Base-by-base conservation (phyloP, 805 yeast genomes). In the Cyberlindnera euphorbiae region DNA sequence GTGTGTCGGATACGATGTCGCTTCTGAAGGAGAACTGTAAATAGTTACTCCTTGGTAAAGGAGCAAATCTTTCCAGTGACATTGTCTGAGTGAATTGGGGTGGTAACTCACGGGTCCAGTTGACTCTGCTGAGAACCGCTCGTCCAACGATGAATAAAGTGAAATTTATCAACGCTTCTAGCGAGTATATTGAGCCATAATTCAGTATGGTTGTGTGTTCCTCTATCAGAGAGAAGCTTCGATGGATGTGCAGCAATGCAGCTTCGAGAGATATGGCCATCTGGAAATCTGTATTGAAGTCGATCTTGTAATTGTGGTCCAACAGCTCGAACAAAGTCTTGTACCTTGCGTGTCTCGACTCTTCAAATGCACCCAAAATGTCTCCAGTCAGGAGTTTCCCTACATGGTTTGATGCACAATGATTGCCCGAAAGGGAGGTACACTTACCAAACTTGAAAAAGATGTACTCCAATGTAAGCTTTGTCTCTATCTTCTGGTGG, bases 31-130 rank as follows among this genome's bases (percentile, higher is more conserved):
- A 25, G 26, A 51, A 48, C 8, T 37, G 45, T 4, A 53, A 30
- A 26, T 46, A 53, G 16, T 46, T 44, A 2, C 53, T 45, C 37
- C 47, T 45, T 32, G 59, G 55, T 16, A 54, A 30, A 10, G 59
- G 59, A 7, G 56, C 52, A 34, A 51, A 48, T 17, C 42, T 37
- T 3, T 26, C 37, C 15, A 49, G 33, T 12, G 41, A 27, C 34
- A 50, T 42, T 1, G 31, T 28, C 5, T 39, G 11, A 6, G 31
- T 26, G 15, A 54, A 44, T 3, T 11, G 13, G 4, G 3, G 1
- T 8, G 50, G 46, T 2, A 48, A 11, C 1, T 21, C 19, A 21
- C 40, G 45, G 6, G 25, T 28, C 4, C 55, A 48, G 23, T 47
- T 48, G 16, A 47, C 28, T 6, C 13, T 13, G 16, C 29, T 35